Conservation (phyloP, 1,284 basidiomycete genomes). For the Moesziomyces sp. region DNA sequence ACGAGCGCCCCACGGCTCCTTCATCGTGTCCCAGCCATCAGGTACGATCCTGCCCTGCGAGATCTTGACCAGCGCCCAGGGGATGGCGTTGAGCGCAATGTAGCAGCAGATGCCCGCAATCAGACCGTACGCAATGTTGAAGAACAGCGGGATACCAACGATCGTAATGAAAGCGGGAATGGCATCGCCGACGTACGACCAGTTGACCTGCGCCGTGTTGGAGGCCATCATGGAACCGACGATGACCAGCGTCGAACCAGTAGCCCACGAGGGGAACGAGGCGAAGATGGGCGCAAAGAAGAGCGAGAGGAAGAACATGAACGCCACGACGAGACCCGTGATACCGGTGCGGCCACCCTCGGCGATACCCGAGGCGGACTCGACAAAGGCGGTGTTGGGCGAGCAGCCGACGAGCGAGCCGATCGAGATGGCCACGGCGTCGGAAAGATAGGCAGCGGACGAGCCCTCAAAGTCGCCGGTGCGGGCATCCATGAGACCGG, state of each 20-base stretch:
- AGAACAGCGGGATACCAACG: constrained; percentile 54
- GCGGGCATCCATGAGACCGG: constrained; percentile 84
- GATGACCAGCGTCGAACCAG: constrained; percentile 84
- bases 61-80: constrained; percentile 73
- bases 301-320: constrained; percentile 84
- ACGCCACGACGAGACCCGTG: constrained; percentile 79
- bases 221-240: constrained; percentile 90
- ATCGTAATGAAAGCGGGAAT: constrained; percentile 72
- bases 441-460: constrained; percentile 77
- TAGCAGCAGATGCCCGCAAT: constrained; percentile 82
- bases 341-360: constrained; percentile 90
- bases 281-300: constrained; percentile 93
- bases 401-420: constrained; percentile 85
- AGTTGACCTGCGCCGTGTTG: constrained; percentile 86
- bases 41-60: constrained; percentile 76
- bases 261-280: constrained; percentile 87
- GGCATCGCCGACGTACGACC: constrained; percentile 84
- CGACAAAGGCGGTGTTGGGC: constrained; percentile 87
- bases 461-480: constrained; percentile 89
- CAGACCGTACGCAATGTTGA: constrained; percentile 87
- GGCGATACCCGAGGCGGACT: constrained; percentile 73
- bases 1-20: constrained; percentile 60
- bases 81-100: constrained; percentile 78
- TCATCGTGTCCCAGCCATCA: constrained; percentile 70
- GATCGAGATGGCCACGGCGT: constrained; percentile 83